These are phyloP conservation scores for Penicillium daleae DNA, from an alignment of 495 filamentous ascomycete genomes.

Conservation along the genomic window DNA sequence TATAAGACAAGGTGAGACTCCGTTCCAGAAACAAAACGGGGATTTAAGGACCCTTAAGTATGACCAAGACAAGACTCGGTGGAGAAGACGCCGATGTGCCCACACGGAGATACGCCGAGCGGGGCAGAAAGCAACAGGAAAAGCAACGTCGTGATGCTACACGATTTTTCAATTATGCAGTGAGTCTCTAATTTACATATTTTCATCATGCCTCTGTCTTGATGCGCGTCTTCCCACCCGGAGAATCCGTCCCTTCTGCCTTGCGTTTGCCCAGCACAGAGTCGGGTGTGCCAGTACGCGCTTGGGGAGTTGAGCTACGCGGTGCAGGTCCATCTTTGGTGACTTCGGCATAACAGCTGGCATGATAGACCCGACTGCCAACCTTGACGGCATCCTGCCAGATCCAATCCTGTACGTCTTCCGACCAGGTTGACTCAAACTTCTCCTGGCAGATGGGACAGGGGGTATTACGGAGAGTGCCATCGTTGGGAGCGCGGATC, in stretches of 20 bases:
- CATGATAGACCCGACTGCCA: slow-evolving; percentile 83
- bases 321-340: slow-evolving; percentile 60
- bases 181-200: slow-evolving; percentile 8
- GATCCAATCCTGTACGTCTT: slow-evolving; percentile 93
- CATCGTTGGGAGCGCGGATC: slow-evolving; percentile 81
- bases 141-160: slow-evolving; percentile 24
- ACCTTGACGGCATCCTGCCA: slow-evolving; percentile 89
- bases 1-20: background rate
- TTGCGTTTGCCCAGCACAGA: slow-evolving; percentile 77
- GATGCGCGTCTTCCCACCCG: slow-evolving; percentile 43
- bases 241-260: slow-evolving; percentile 57
- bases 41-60: background rate
- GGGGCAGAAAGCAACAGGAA: slow-evolving; percentile 24
- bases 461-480: slow-evolving; percentile 65
- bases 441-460: slow-evolving; percentile 96
- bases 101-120: slow-evolving; percentile 37
- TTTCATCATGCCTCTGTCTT: slow-evolving; percentile 42
- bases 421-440: slow-evolving; percentile 85
- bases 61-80: background rate
- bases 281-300: slow-evolving; percentile 61
- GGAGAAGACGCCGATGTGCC: background rate
- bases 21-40: background rate
- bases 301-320: slow-evolving; percentile 45
- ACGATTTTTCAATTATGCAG: background rate
- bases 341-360: slow-evolving; percentile 84